Evolutionary conservation across 495 filamentous ascomycete genomes (phyloP), one percentile per base, ranked within the genome.

Genomic region (Penicillium arizonense): DNA sequence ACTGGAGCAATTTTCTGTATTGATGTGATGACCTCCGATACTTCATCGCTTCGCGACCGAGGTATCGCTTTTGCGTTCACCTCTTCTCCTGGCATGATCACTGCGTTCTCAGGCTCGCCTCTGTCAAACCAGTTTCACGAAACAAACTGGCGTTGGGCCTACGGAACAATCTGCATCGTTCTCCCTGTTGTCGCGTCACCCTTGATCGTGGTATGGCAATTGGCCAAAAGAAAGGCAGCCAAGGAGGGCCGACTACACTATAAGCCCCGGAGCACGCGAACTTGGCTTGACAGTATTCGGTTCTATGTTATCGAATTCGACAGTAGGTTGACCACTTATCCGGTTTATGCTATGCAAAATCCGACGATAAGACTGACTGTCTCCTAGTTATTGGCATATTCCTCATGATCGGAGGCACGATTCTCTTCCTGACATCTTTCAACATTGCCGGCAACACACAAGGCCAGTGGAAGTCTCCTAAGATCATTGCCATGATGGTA

Each of bases 361-460:
- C n/a, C 37, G 7, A 32, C n/a, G 2, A 30, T 2, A 7, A 30
- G 28, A 8, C 28, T 30, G 28, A 30, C 28, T 10, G 9, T 38
- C 6, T 41, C 10, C 21, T 48, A 77, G 72, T 74, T 16, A 24
- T 79, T 16, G 85, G 86, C 10, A 66, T 87, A 4, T 50, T 86
- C 24, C 63, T 89, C 11, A 65, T 87, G 44, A 67, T 72, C 20
- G 75, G 66, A 14, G 85, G 83, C 24, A 60, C 87, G 39, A 72
- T 75, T 6, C 65, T 87, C 11, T 80, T 89, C 57, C 75, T 88
- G 4, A 71, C 85, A 1, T 80, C 86, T 7, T 82, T 89, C 67
- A 76, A 56, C 44, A 64, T 88, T 12, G 75, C 74, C 38, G 57
- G 63, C 16, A 73, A 68, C 44, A 71, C 76, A 23, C 50, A 67